phyloP scores from a whole-genome alignment of 306 rosid genomes.

The Fagus sylvatica region DNA sequence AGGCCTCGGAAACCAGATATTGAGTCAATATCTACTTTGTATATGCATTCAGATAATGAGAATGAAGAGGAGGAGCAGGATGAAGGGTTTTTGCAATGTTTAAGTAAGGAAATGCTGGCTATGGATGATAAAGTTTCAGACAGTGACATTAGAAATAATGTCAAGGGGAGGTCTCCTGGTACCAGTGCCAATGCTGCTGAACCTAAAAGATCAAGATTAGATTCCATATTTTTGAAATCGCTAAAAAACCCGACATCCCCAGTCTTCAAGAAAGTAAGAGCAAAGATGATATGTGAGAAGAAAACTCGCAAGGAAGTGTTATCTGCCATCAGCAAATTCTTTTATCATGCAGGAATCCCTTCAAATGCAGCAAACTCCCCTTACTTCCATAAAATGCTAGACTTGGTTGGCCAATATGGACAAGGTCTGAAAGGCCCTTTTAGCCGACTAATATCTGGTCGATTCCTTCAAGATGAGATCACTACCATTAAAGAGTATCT shows the following conservation, averaged over 20 bases:
- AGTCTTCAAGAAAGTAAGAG: slow-evolving; percentile 57
- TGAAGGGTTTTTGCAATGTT: slow-evolving; percentile 55
- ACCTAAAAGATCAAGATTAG: slow-evolving; percentile 86
- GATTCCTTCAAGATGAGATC: slow-evolving; percentile 74
- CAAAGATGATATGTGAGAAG: slow-evolving; percentile 50
- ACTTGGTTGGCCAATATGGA: slow-evolving; percentile 77
- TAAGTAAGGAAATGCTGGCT: slow-evolving; percentile 56
- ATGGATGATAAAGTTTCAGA: slow-evolving; percentile 62
- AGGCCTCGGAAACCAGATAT: slow-evolving; percentile 65
- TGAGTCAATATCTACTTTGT: slow-evolving; percentile 54
- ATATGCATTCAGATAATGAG: slow-evolving; percentile 66
- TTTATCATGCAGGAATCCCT: slow-evolving; percentile 87
- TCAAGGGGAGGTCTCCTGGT: slow-evolving; percentile 55
- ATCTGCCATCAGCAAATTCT: slow-evolving; percentile 89
- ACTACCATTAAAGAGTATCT: slow-evolving; percentile 63
- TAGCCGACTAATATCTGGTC: slow-evolving; percentile 69
- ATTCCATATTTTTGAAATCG: slow-evolving; percentile 74
- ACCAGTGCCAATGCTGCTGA: slow-evolving; percentile 55
- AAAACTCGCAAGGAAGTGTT: slow-evolving; percentile 70
- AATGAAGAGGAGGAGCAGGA: slow-evolving; percentile 70
- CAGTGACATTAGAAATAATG: slow-evolving; percentile 53
- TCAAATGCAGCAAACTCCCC: slow-evolving; percentile 74
- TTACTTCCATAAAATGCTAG: slow-evolving; percentile 89
- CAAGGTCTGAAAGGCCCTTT: slow-evolving; percentile 68
- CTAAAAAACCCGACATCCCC: slow-evolving; percentile 60